Evolutionary conservation across 306 rosid species (phyloP).

Genomic region (Lagenaria siceraria): DNA sequence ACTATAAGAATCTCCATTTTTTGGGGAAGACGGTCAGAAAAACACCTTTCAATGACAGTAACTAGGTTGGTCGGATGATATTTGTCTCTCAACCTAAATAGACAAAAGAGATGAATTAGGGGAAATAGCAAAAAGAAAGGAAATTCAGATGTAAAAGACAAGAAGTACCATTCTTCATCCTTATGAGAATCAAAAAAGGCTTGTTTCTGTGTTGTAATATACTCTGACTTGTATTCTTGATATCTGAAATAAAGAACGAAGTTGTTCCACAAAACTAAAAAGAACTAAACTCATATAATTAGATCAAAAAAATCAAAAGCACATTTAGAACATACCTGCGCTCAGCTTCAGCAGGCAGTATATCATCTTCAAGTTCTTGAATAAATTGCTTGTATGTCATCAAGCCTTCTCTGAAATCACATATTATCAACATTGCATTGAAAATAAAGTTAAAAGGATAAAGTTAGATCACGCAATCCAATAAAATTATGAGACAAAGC

Average conservation of each 20-base stretch:
- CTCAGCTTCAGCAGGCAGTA: slow-evolving; percentile 92
- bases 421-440: slow-evolving; percentile 9
- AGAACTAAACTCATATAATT: neutral
- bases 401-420: slow-evolving; percentile 75
- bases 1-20: slow-evolving; percentile 3
- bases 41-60: slow-evolving; percentile 76
- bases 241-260: slow-evolving; percentile 35
- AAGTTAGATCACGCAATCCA: neutral
- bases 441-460: neutral
- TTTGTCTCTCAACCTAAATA: slow-evolving; percentile 80
- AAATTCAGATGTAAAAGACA: neutral
- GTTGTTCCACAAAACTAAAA: neutral
- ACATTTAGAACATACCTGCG: slow-evolving; percentile 52
- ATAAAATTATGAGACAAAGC: neutral
- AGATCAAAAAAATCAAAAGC: neutral
- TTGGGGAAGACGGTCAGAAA: slow-evolving; percentile 4
- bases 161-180: slow-evolving; percentile 75
- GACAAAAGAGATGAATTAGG: slow-evolving; percentile 15
- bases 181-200: slow-evolving; percentile 84
- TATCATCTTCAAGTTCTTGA: slow-evolving; percentile 98
- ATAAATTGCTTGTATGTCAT: slow-evolving; percentile 97
- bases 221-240: slow-evolving; percentile 90
- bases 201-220: slow-evolving; percentile 83
- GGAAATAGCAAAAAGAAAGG: neutral
- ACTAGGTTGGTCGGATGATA: slow-evolving; percentile 93